phyloP scores from a whole-genome alignment of 305 asterid genomes.

The Solanum hybrid region DNA sequence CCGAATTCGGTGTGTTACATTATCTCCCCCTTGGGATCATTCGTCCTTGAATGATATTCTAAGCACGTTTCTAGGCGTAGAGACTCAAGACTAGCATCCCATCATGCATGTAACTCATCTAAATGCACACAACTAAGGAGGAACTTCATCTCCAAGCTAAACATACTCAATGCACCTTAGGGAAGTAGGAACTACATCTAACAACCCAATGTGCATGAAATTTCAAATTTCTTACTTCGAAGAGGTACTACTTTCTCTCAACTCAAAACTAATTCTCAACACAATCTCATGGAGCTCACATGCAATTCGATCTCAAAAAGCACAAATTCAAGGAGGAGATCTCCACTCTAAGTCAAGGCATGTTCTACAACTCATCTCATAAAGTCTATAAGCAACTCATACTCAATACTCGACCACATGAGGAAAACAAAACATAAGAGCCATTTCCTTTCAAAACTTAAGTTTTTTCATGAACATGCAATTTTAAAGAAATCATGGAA shows the following conservation, averaged over 20 bases:
- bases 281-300: background rate
- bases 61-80: background rate
- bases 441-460: background rate
- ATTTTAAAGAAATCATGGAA: background rate
- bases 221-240: too few species aligned
- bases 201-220: background rate
- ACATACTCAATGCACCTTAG: background rate
- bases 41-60: background rate
- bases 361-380: background rate
- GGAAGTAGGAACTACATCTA: background rate
- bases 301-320: background rate
- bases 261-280: background rate
- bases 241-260: background rate
- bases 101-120: background rate
- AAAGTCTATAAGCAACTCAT: background rate
- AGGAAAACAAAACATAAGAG: background rate
- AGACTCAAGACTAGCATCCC: background rate
- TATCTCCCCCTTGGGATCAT: background rate
- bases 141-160: background rate
- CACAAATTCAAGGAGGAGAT: background rate
- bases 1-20: background rate
- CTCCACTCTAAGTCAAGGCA: background rate
- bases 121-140: background rate
- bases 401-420: background rate
- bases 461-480: background rate